A percentile compares a stretch with the other conserved stretches of the same genome.
Conservation (phyloP, 352 stramenopile species). For the Phytopythium litorale region DNA sequence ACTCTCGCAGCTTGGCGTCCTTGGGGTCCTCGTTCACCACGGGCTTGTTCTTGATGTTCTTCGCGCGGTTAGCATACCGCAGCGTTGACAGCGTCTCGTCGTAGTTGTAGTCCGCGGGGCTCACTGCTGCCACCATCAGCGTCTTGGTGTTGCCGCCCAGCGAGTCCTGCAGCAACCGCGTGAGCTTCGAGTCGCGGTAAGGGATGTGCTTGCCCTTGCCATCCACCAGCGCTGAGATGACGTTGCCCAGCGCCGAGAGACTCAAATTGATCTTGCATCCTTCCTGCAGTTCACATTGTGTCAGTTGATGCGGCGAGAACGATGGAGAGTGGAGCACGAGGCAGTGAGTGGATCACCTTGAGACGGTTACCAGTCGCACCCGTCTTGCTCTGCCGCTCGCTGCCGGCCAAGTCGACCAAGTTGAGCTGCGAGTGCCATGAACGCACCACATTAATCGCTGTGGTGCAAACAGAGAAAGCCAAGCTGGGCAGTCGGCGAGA, state of each 20-base stretch:
- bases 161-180: conserved; percentile 91
- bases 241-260: conserved; percentile 89
- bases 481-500: not conserved
- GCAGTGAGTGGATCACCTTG: conserved; percentile 63
- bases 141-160: conserved; percentile 91
- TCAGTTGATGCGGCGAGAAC: too few species aligned
- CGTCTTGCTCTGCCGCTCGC: conserved; percentile 72
- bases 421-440: conserved; percentile 86
- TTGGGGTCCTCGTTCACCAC: conserved; percentile 99
- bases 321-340: too few species aligned
- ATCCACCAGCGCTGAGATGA: conserved; percentile 96
- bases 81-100: conserved; percentile 94
- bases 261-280: conserved; percentile 97
- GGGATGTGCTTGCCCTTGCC: conserved; percentile 90
- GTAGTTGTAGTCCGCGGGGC: conserved; percentile 98
- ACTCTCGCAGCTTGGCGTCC: conserved; percentile 97
- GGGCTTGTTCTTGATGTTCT: conserved; percentile 99
- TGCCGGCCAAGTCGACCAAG: conserved; percentile 83
- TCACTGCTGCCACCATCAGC: conserved; percentile 93
- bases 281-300: conserved; percentile 49
- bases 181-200: conserved; percentile 95
- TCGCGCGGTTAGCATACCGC: conserved; percentile 96
- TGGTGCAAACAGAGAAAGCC: not conserved
- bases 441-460: not conserved
- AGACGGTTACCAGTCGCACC: conserved; percentile 57